phyloP scores from a whole-genome alignment of 2,329 filamentous ascomycete genomes.

The Xylariomycetidae sp. region DNA sequence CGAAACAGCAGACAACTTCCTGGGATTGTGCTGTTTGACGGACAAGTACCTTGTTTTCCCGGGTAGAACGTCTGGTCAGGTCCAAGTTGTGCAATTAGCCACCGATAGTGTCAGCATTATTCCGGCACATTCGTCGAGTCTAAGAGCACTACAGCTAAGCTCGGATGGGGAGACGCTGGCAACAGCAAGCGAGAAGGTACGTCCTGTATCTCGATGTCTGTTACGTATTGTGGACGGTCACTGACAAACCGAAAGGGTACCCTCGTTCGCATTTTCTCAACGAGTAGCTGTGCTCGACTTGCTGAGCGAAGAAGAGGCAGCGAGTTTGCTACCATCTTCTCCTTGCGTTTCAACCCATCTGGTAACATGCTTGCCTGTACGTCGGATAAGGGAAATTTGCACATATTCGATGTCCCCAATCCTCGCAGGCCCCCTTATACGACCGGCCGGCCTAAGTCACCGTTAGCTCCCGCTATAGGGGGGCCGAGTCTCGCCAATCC shows the following conservation, averaged over 20 bases:
- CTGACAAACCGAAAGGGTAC: constrained; percentile 57
- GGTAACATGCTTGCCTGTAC: constrained; percentile 80
- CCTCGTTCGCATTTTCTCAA: constrained; percentile 78
- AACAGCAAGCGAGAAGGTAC: constrained; percentile 77
- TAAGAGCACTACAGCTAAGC: constrained; percentile 76
- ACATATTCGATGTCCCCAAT: constrained; percentile 81
- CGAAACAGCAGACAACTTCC: constrained; percentile 78
- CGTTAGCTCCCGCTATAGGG: too few relatives aligned
- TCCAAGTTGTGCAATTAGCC: constrained; percentile 75
- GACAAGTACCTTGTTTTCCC: constrained; percentile 74
- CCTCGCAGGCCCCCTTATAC: constrained; percentile 29
- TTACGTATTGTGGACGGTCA: constrained; percentile 10
- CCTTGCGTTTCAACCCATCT: constrained; percentile 78
- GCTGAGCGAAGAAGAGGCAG: constrained; percentile 84
- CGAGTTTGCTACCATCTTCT: constrained; percentile 82
- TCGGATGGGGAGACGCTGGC: constrained; percentile 75
- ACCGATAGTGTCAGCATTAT: constrained; percentile 88
- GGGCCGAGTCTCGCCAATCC: constrained; percentile 11
- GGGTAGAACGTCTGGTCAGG: constrained; percentile 79
- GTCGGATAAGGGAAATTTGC: constrained; percentile 92
- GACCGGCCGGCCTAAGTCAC: constrained; percentile 12
- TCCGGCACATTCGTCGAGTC: constrained; percentile 73
- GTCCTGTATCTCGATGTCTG: not conserved
- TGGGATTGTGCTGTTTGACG: constrained; percentile 74
- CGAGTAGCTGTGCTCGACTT: constrained; percentile 70